phyloP scores from a whole-genome alignment of 306 rosid genomes.

The Quercus dentata region DNA sequence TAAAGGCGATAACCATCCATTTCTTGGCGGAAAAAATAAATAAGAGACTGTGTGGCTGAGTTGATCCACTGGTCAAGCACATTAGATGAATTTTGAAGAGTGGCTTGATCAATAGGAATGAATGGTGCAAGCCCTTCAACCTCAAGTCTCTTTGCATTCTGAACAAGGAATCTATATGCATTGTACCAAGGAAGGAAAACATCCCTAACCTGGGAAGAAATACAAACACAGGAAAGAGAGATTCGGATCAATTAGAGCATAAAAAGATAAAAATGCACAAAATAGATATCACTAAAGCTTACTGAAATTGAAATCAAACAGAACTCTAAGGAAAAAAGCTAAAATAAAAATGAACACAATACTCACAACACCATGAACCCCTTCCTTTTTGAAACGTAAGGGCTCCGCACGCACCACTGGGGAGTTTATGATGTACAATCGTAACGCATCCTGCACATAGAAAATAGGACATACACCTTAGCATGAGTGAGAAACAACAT shows the following conservation, averaged over 20 bases:
- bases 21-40: slow-evolving; percentile 86
- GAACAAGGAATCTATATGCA: slow-evolving; percentile 95
- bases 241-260: background rate
- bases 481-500: background rate
- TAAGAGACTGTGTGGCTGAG: slow-evolving; percentile 93
- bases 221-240: background rate
- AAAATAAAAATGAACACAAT: slow-evolving; percentile 2
- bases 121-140: slow-evolving; percentile 75
- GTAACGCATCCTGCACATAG: slow-evolving; percentile 75
- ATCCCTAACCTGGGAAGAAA: slow-evolving; percentile 71
- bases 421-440: slow-evolving; percentile 86
- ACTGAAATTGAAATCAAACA: background rate
- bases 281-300: background rate
- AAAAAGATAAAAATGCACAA: background rate
- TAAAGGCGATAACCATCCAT: slow-evolving; percentile 91
- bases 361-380: slow-evolving; percentile 98
- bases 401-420: slow-evolving; percentile 98
- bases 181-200: slow-evolving; percentile 98
- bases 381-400: slow-evolving; percentile 90
- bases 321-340: background rate
- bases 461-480: background rate
- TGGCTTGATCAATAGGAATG: slow-evolving; percentile 56
- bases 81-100: slow-evolving; percentile 75
- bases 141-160: slow-evolving; percentile 90
- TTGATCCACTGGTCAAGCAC: slow-evolving; percentile 98